A percentile compares a stretch with the other conserved stretches of the same genome.
phyloP scores from a whole-genome alignment of 2,329 filamentous ascomycete species.

The Pezicula radicicola region DNA sequence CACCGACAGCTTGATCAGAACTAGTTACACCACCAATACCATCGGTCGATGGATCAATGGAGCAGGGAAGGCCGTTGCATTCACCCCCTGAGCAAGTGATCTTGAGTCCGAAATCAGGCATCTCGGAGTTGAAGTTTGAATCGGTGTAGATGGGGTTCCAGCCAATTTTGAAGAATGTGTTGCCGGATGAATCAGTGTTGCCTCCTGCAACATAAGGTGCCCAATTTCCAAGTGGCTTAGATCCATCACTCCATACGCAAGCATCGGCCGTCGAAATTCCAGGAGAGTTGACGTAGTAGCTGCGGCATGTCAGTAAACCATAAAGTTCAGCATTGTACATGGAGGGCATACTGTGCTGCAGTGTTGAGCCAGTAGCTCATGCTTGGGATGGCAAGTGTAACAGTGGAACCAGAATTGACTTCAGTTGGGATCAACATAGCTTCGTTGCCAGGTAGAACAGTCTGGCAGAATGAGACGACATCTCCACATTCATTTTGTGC shows the following conservation, averaged over 20 bases:
- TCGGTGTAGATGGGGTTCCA: conserved; percentile 74
- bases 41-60: conserved; percentile 59
- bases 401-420: conserved; percentile 47
- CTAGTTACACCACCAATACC: conserved; percentile 58
- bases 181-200: conserved; percentile 62
- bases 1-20: conserved; percentile 51
- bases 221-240: conserved; percentile 71
- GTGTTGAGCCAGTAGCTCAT: conserved; percentile 69
- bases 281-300: conserved; percentile 76
- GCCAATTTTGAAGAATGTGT: conserved; percentile 72
- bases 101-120: conserved; percentile 65
- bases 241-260: conserved; percentile 68
- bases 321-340: not conserved
- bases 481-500: conserved; percentile 64
- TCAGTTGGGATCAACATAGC: conserved; percentile 80
- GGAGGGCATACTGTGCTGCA: conserved; percentile 65
- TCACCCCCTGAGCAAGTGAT: conserved; percentile 64
- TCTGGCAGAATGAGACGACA: conserved; percentile 72
- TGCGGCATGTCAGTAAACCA: conserved; percentile 30
- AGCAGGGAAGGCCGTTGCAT: conserved; percentile 74
- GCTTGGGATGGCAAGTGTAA: conserved; percentile 63
- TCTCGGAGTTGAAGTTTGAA: conserved; percentile 46
- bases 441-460: conserved; percentile 74
- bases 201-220: conserved; percentile 72
- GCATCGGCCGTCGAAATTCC: conserved; percentile 56